Percentiles rank a stretch among this genome's conserved stretches.
Evolutionary conservation across 306 rosid species (phyloP).

Genomic region (Echinosophora koreensis): DNA sequence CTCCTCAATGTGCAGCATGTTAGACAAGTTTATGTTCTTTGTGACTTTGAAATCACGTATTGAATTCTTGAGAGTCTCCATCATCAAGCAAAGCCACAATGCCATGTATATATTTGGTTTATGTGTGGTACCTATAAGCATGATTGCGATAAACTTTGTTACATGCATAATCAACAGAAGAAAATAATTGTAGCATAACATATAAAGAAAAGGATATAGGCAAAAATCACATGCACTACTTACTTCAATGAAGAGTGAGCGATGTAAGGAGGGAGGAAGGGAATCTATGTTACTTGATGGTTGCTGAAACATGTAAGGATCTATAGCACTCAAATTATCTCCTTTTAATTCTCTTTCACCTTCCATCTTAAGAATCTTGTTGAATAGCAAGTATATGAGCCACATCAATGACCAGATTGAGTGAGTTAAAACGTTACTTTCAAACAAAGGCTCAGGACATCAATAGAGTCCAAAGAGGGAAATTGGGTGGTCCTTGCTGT

Average conservation of each 20-base stretch:
- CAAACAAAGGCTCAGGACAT: slow-evolving; percentile 35
- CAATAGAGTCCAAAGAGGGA: slow-evolving; percentile 18
- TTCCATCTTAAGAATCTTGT: slow-evolving; percentile 67
- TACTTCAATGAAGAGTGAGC: slow-evolving; percentile 73
- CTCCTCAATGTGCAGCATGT: no score
- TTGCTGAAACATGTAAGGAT: slow-evolving; percentile 57
- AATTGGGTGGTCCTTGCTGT: not conserved
- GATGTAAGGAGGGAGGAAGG: slow-evolving; percentile 49
- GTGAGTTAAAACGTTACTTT: not conserved
- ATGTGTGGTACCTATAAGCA: slow-evolving; percentile 84
- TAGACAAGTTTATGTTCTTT: no score
- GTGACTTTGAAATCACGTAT: no score
- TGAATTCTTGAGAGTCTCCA: no score
- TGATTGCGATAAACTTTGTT: slow-evolving; percentile 28
- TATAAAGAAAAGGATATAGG: slow-evolving; percentile 11
- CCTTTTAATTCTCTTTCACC: slow-evolving; percentile 59
- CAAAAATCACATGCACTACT: slow-evolving; percentile 60
- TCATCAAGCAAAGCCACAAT: slow-evolving; percentile 93
- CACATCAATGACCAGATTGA: slow-evolving; percentile 71
- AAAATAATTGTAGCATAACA: slow-evolving; percentile 16
- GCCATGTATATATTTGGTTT: slow-evolving; percentile 90
- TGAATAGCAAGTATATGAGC: slow-evolving; percentile 77
- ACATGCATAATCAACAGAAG: slow-evolving; percentile 33
- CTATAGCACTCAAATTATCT: slow-evolving; percentile 55
- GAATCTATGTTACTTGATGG: slow-evolving; percentile 50